Conservation (phyloP, 2,329 filamentous ascomycete genomes). For the Macroventuria anomochaeta region DNA sequence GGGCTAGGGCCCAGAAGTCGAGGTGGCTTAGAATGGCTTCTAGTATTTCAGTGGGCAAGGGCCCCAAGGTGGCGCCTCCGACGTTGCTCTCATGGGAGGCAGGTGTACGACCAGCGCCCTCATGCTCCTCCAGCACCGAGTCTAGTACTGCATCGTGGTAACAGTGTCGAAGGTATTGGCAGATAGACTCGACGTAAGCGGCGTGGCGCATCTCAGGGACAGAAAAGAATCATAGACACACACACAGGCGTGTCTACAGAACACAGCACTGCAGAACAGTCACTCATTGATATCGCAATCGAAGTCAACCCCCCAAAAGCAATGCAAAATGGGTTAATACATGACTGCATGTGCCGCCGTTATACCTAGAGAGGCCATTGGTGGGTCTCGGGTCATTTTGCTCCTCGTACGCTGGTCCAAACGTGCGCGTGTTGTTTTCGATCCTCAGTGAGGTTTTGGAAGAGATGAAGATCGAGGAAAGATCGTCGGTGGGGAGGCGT, state of each 20-base stretch:
- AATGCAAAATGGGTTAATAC: conserved; percentile 11
- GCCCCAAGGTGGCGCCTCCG: conserved; percentile 3
- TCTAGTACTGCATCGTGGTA: conserved; percentile 10
- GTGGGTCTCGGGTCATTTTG: conserved; percentile 13
- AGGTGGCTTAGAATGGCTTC: conserved; percentile 11
- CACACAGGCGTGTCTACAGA: conserved; percentile 15
- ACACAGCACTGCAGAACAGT: conserved; percentile 8
- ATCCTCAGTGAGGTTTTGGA: conserved; percentile 10
- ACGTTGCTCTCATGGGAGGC: conserved; percentile 2
- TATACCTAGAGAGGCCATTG: conserved; percentile 13
- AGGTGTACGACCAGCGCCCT: conserved; percentile 9
- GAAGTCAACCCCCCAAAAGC: background rate
- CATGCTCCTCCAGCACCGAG: conserved; percentile 11
- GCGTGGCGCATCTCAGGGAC: conserved; percentile 14
- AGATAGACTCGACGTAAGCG: conserved; percentile 15
- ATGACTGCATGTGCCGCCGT: conserved; percentile 19
- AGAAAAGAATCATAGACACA: conserved; percentile 6
- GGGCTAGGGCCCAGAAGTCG: conserved; percentile 18
- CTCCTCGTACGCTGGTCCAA: conserved; percentile 6
- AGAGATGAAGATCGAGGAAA: conserved; percentile 16
- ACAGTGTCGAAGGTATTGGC: conserved; percentile 8
- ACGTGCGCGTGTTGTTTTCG: conserved; percentile 5
- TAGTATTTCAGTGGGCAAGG: conserved; percentile 14
- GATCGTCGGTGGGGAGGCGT: conserved; percentile 20
- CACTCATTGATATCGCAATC: conserved; percentile 7